Evolutionary conservation across 2,329 filamentous ascomycete species (phyloP).

Genomic region (Alternaria atra): DNA sequence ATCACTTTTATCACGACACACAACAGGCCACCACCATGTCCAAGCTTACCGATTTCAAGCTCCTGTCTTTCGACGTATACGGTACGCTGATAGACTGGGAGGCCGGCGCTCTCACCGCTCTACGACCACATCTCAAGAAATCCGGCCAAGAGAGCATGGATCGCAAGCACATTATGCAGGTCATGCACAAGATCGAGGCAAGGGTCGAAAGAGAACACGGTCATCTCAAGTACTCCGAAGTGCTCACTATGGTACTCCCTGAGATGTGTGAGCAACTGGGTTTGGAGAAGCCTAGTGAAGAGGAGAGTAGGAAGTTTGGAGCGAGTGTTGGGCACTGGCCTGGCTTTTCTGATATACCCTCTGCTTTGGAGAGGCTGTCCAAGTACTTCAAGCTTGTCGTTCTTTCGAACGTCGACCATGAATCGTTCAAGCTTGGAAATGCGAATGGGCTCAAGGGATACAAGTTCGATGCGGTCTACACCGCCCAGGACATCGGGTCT

Average conservation of each 20-base stretch:
- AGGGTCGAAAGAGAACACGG: slow-evolving; percentile 65
- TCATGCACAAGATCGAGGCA: slow-evolving; percentile 59
- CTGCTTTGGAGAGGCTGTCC: slow-evolving; percentile 60
- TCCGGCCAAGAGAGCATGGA: slow-evolving; percentile 33
- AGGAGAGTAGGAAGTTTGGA: slow-evolving; percentile 61
- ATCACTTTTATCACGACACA: neutral
- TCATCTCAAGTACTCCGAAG: slow-evolving; percentile 65
- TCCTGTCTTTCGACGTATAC: slow-evolving; percentile 80
- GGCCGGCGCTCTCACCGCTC: slow-evolving; percentile 65
- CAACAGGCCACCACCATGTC: slow-evolving; percentile 31
- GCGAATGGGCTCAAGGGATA: slow-evolving; percentile 62
- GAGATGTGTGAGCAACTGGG: slow-evolving; percentile 58
- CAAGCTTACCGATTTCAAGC: slow-evolving; percentile 54
- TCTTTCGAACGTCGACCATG: slow-evolving; percentile 67
- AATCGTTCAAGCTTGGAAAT: slow-evolving; percentile 61
- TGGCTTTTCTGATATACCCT: slow-evolving; percentile 66
- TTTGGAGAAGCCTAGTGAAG: slow-evolving; percentile 49
- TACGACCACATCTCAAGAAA: slow-evolving; percentile 61
- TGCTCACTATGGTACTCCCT: slow-evolving; percentile 63
- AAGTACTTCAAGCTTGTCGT: slow-evolving; percentile 67
- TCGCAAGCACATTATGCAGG: slow-evolving; percentile 44
- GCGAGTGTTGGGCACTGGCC: slow-evolving; percentile 63
- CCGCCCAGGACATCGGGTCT: slow-evolving; percentile 73
- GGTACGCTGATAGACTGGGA: slow-evolving; percentile 85
- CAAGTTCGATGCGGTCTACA: slow-evolving; percentile 71